Evolutionary conservation across 768 basidiomycete genomes (phyloP).

Genomic region (Trichaptum fuscoviolaceum): DNA sequence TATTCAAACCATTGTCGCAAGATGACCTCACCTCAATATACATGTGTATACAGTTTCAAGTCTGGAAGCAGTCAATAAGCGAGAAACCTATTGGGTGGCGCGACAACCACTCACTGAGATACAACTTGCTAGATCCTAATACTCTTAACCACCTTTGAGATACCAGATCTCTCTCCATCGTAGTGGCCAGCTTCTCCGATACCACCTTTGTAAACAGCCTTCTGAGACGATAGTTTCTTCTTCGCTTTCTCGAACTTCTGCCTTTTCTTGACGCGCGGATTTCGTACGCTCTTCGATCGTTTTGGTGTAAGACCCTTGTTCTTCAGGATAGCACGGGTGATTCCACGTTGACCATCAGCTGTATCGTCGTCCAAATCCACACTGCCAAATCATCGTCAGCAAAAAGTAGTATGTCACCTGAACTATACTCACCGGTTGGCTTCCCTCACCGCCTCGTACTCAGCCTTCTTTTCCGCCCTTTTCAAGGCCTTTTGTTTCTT

Average conservation of each 20-base stretch:
- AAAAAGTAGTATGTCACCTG: constrained; percentile 3
- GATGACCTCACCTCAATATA: neutral
- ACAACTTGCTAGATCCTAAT: constrained; percentile 26
- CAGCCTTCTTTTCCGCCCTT: constrained; percentile 76
- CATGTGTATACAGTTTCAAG: neutral
- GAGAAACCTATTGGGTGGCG: neutral
- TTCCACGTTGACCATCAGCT: constrained; percentile 73
- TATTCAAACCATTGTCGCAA: neutral
- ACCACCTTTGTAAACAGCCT: constrained; percentile 91
- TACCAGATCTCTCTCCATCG: constrained; percentile 90
- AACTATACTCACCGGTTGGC: constrained; percentile 46
- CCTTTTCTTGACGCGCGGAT: constrained; percentile 97
- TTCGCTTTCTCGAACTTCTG: constrained; percentile 92
- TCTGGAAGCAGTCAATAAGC: neutral
- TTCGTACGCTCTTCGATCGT: constrained; percentile 85
- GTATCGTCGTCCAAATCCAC: constrained; percentile 31
- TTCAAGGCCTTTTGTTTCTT: constrained; percentile 64
- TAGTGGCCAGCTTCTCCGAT: constrained; percentile 69
- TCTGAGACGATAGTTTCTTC: constrained; percentile 84
- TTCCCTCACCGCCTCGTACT: constrained; percentile 63
- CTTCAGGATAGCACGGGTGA: constrained; percentile 86
- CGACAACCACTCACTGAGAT: neutral
- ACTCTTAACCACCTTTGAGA: constrained; percentile 86
- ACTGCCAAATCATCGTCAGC: constrained; percentile 19
- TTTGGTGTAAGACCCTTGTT: constrained; percentile 94